Conservation (phyloP, 345 rosid genomes). For the Eutrema heterophyllum region DNA sequence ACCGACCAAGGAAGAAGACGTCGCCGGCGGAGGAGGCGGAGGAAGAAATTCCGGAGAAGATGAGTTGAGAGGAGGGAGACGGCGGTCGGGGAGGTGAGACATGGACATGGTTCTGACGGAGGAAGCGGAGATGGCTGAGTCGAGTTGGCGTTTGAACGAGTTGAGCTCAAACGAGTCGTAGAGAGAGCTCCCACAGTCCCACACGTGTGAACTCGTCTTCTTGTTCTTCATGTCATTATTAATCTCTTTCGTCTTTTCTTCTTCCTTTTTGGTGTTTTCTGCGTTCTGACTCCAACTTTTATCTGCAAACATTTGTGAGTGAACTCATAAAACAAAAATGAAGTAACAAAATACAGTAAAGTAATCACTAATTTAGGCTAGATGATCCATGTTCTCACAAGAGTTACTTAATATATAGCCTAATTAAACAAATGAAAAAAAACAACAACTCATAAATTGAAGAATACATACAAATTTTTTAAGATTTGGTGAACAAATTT, state of each 20-base stretch:
- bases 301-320: background rate
- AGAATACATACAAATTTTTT: background rate
- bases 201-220: slow-evolving; percentile 47
- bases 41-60: slow-evolving; percentile 13
- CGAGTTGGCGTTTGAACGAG: slow-evolving; percentile 69
- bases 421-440: background rate
- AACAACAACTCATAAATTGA: background rate
- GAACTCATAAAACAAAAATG: background rate
- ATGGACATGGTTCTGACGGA: slow-evolving; percentile 51
- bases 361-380: background rate
- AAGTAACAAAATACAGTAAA: background rate
- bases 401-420: background rate
- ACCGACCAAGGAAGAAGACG: slow-evolving; percentile 22
- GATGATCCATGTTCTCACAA: background rate
- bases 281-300: background rate
- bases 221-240: slow-evolving; percentile 8
- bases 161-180: slow-evolving; percentile 89
- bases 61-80: slow-evolving; percentile 8
- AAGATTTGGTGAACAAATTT: background rate
- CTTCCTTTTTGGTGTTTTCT: slow-evolving; percentile 14
- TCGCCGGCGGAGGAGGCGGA: slow-evolving; percentile 17
- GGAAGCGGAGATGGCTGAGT: slow-evolving; percentile 64
- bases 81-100: slow-evolving; percentile 49
- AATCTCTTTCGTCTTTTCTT: slow-evolving; percentile 8
- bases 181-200: slow-evolving; percentile 83